Conservation (phyloP, 768 basidiomycete species). For the Lactarius psammicola region DNA sequence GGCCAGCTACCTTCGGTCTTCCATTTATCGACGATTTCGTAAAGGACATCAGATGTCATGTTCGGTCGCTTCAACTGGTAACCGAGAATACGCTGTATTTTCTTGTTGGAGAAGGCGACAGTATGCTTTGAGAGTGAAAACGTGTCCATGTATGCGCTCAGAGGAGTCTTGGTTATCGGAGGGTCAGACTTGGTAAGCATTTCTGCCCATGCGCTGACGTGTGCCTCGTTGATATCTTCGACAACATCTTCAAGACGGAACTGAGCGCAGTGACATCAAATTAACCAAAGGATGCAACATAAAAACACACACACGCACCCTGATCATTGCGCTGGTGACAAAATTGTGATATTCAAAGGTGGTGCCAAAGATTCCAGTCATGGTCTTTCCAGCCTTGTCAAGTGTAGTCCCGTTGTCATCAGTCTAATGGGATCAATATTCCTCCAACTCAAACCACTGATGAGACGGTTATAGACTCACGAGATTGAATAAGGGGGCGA, state of each 20-base stretch:
- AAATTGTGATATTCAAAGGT: conserved; percentile 78
- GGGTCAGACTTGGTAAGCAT: conserved; percentile 73
- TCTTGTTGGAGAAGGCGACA: conserved; percentile 65
- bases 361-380: conserved; percentile 73
- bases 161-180: conserved; percentile 65
- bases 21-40: conserved; percentile 78
- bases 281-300: not conserved
- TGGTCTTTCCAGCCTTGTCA: conserved; percentile 59
- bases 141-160: conserved; percentile 78
- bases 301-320: conserved; percentile 42
- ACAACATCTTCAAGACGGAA: conserved; percentile 65
- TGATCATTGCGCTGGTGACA: conserved; percentile 63
- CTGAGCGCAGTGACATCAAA: conserved; percentile 37
- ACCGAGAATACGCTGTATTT: conserved; percentile 70
- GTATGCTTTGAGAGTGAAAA: conserved; percentile 67
- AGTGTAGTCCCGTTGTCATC: conserved; percentile 76
- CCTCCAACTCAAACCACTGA: conserved; percentile 3
- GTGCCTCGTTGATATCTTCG: conserved; percentile 83
- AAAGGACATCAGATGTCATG: conserved; percentile 58
- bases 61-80: conserved; percentile 63
- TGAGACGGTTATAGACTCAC: conserved; percentile 39
- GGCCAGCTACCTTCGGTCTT: conserved; percentile 64
- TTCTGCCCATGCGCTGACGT: conserved; percentile 78
- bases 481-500: conserved; percentile 82
- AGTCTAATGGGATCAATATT: conserved; percentile 43